Percentiles rank a stretch among this genome's conserved stretches.
phyloP scores from a whole-genome alignment of 2,329 filamentous ascomycete species.

The Ophiocordyceps sinensis region DNA sequence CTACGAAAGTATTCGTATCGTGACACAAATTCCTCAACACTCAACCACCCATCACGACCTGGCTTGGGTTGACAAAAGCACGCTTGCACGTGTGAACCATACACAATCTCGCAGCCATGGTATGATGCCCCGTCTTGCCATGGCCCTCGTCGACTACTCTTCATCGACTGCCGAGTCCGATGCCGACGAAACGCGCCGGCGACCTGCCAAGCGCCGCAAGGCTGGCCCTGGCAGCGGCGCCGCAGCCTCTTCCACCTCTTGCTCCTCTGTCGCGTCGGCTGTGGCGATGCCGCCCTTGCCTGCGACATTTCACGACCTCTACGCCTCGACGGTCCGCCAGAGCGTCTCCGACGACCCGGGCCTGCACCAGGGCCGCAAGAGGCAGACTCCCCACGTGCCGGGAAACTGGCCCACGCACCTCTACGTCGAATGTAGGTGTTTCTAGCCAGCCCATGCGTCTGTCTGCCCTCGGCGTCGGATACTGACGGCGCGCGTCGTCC shows the following conservation, averaged over 20 bases:
- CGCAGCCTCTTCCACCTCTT: neutral
- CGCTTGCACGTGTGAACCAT: too few species aligned
- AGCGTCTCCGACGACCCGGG: constrained; percentile 69
- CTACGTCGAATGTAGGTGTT: constrained; percentile 73
- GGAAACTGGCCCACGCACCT: constrained; percentile 91
- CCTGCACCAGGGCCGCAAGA: constrained; percentile 72
- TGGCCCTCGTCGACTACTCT: constrained; percentile 54
- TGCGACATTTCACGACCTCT: constrained; percentile 71
- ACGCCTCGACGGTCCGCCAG: constrained; percentile 65
- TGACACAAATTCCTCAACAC: too few species aligned
- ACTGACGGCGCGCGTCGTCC: neutral
- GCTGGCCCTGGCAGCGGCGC: neutral
- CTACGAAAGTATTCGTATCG: too few species aligned
- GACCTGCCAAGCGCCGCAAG: constrained; percentile 4
- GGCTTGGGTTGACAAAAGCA: too few species aligned
- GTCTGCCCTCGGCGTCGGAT: too few species aligned
- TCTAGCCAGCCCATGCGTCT: neutral
- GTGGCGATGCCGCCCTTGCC: constrained; percentile 57
- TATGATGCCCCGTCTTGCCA: constrained; percentile 12
- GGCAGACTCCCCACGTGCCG: constrained; percentile 67
- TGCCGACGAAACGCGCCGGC: constrained; percentile 11
- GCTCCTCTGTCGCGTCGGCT: constrained; percentile 1
- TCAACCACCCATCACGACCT: too few species aligned
- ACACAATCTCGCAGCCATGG: too few species aligned
- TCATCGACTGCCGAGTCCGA: constrained; percentile 17